phyloP scores from a whole-genome alignment of 2,329 filamentous ascomycete species.

The Trichoderma simmonsii region DNA sequence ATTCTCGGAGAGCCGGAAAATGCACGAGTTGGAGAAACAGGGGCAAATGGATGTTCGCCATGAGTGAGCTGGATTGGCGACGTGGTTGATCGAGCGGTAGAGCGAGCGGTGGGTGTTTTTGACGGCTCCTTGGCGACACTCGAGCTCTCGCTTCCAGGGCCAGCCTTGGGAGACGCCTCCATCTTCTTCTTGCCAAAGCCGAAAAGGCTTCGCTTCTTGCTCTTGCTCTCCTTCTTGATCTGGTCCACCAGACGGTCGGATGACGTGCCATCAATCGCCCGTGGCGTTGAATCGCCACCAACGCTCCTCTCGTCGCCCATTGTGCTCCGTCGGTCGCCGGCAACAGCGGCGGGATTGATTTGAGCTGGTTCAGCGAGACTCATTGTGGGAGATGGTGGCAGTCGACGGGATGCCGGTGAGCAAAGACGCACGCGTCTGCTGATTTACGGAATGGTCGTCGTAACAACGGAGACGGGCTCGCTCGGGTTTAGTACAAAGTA shows the following conservation, averaged over 20 bases:
- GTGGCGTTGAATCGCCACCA: constrained; percentile 34
- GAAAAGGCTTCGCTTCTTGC: constrained; percentile 58
- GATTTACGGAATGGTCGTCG: not conserved
- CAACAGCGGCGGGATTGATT: constrained; percentile 12
- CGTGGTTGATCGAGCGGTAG: constrained; percentile 33
- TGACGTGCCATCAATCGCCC: constrained; percentile 28
- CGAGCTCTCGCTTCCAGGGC: constrained; percentile 34
- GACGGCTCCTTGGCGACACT: constrained; percentile 36
- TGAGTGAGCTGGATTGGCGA: constrained; percentile 37
- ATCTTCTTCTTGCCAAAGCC: constrained; percentile 61
- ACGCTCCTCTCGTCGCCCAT: constrained; percentile 28
- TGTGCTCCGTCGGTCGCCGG: constrained; percentile 21
- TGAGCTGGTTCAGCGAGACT: constrained; percentile 30
- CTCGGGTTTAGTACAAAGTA: not conserved
- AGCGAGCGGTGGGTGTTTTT: constrained; percentile 32
- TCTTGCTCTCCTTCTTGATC: constrained; percentile 28
- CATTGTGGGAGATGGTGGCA: constrained; percentile 23
- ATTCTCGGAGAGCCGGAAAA: constrained; percentile 70
- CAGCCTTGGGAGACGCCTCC: constrained; percentile 38
- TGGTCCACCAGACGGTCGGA: constrained; percentile 30
- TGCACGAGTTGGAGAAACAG: constrained; percentile 63
- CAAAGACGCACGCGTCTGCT: constrained; percentile 1
- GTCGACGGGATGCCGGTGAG: not conserved
- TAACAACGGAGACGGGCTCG: not conserved
- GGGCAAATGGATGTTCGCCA: constrained; percentile 42